These are phyloP conservation scores for Periglandula ipomoeae DNA, from an alignment of 2,329 filamentous ascomycete genomes.

Conservation along the genomic window DNA sequence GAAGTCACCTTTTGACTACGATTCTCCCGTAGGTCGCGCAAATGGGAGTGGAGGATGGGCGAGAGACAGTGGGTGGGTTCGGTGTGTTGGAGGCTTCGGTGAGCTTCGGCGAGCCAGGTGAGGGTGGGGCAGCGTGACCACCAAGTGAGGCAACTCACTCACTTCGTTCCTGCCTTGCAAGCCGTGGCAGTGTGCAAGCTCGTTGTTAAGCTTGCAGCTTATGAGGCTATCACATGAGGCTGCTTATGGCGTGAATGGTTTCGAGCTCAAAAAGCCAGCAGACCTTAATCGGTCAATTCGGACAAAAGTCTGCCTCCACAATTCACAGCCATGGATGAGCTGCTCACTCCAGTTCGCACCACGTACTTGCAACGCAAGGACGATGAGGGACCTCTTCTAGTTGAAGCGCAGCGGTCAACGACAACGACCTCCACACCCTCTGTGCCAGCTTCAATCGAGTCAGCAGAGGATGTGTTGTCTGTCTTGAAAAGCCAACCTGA, in stretches of 20 bases:
- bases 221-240: no score
- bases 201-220: no score
- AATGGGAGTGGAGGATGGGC: neutral
- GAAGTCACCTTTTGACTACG: neutral
- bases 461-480: constrained; percentile 45
- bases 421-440: constrained; percentile 6
- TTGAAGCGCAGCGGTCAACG: constrained; percentile 21
- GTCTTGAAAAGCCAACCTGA: constrained; percentile 53
- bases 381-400: constrained; percentile 27
- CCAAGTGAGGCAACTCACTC: neutral
- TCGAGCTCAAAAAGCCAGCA: neutral
- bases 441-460: constrained; percentile 14
- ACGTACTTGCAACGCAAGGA: constrained; percentile 34
- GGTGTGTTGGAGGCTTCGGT: neutral
- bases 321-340: constrained; percentile 38
- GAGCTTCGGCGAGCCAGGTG: constrained; percentile 23
- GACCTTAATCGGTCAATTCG: neutral
- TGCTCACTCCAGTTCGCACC: constrained; percentile 46
- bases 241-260: no score
- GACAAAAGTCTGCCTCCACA: neutral
- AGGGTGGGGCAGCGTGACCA: constrained; percentile 21
- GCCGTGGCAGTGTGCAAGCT: no score
- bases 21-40: neutral
- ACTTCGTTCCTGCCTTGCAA: no score
- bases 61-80: neutral